Base-by-base conservation (phyloP, 352 stramenopile genomes). In the Globisporangium barbulae region DNA sequence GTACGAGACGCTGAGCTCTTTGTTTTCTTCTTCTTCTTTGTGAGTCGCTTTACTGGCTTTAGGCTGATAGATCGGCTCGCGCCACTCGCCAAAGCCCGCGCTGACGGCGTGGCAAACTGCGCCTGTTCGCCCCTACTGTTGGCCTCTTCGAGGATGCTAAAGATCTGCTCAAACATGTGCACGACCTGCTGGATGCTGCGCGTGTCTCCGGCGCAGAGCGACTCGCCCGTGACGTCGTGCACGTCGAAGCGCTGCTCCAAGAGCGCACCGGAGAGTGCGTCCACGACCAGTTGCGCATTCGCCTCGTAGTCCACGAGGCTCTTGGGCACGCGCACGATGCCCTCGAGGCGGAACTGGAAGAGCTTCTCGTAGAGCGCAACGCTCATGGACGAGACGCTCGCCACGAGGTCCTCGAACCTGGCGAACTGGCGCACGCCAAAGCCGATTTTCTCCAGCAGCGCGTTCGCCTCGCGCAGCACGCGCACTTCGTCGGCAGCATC, bases 321-420 rank as follows among this genome's bases (percentile, higher is more conserved):
- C 4, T 63, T 48, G 5, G 88, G 88, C 53, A 88, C 79, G 28
- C 86, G 84, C 42, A 91, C 73, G 44, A 96, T 74, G 47, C 73
- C 70, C 5, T 86, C 80, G 30, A 96, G 70, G 5, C 87, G 78
- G 55, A 96, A 85, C 64, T 94, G 82, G 65, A 97, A 97, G 53
- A 97, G 76, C 66, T 89, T 90, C 71, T 97, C 90, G 69, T 96
- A 97, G 1, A 97, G 76, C 33, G 90, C 89, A 60, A 97, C 89
- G 65, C 93, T 93, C 89, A 97, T 97, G 54, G 83, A 96, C 50
- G 88, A 96, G 7, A 93, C 86, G 52, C 81, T 95, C 59, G 89
- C 89, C 21, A 93, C 80, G 9, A 97, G 74, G 49, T 97, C 88
- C 10, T 83, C 79, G 15, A 80, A 79, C 30, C 67, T 74, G 42